Evolutionary conservation across 768 basidiomycete genomes (phyloP).

Genomic region (Holtermanniella nyarrowii): DNA sequence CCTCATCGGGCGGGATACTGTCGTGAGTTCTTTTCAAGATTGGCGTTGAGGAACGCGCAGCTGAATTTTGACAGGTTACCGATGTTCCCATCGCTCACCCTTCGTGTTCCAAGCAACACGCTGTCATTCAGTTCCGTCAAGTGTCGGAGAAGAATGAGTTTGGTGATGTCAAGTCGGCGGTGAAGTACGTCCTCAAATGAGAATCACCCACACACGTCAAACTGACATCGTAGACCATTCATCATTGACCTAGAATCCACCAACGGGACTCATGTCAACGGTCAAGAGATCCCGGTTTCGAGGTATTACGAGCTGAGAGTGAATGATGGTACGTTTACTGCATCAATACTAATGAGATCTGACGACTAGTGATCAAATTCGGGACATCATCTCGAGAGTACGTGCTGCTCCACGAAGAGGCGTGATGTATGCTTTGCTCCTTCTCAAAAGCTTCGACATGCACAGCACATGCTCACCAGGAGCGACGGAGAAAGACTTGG

Average conservation of each 20-base stretch:
- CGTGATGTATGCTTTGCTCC: too few species aligned
- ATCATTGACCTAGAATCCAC: slow-evolving; percentile 98
- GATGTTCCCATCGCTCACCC: slow-evolving; percentile 85
- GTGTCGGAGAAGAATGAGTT: slow-evolving; percentile 79
- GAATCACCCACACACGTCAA: background rate
- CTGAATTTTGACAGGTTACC: slow-evolving; percentile 39
- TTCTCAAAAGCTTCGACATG: too few species aligned
- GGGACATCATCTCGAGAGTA: slow-evolving; percentile 44
- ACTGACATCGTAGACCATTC: slow-evolving; percentile 58
- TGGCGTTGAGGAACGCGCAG: background rate
- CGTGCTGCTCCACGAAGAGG: slow-evolving; percentile 37
- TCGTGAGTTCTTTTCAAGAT: slow-evolving; percentile 48
- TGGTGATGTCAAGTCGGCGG: slow-evolving; percentile 60
- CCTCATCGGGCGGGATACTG: slow-evolving; percentile 76
- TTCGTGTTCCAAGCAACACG: slow-evolving; percentile 96
- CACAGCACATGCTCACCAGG: too few species aligned
- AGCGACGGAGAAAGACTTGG: too few species aligned
- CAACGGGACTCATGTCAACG: slow-evolving; percentile 88
- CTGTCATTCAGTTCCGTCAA: slow-evolving; percentile 89
- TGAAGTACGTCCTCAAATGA: slow-evolving; percentile 57
- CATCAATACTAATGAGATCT: background rate
- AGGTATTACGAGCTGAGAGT: slow-evolving; percentile 37
- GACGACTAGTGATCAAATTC: slow-evolving; percentile 42
- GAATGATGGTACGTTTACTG: slow-evolving; percentile 23
- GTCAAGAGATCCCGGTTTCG: slow-evolving; percentile 67